phyloP scores from a whole-genome alignment of 1,284 basidiomycete genomes.

The Coniophora puteana region DNA sequence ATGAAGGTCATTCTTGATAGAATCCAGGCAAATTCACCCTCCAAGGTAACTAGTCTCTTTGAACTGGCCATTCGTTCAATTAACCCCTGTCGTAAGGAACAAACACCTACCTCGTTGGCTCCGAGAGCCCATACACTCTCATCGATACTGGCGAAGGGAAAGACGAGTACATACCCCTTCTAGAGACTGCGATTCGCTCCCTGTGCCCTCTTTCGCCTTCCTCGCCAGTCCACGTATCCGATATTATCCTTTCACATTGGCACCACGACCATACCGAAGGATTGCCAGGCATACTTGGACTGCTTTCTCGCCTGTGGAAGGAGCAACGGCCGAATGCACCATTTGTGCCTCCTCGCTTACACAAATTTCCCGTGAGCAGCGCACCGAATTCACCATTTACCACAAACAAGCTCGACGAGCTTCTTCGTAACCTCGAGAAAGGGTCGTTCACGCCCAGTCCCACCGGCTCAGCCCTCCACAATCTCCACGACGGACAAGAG shows the following conservation, averaged over 20 bases:
- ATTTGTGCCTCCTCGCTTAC: conserved; percentile 63
- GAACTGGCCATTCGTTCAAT: background rate
- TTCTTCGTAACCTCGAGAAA: conserved; percentile 39
- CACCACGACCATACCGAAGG: conserved; percentile 88
- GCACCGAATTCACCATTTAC: no score
- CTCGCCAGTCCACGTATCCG: conserved; percentile 56
- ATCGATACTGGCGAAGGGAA: conserved; percentile 87
- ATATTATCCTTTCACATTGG: conserved; percentile 90
- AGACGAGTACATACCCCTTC: conserved; percentile 63
- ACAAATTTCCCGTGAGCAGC: conserved; percentile 56
- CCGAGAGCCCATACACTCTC: conserved; percentile 68
- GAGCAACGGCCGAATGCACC: conserved; percentile 36
- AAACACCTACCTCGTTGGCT: conserved; percentile 88
- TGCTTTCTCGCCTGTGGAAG: conserved; percentile 61
- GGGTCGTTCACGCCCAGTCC: conserved; percentile 42
- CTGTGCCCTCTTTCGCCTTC: conserved; percentile 27
- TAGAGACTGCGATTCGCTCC: conserved; percentile 55
- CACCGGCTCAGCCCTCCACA: conserved; percentile 45
- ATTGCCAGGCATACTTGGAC: conserved; percentile 64
- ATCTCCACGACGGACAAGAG: conserved; percentile 50
- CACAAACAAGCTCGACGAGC: no score
- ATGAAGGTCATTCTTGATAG: conserved; percentile 31
- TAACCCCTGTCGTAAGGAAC: conserved; percentile 54
- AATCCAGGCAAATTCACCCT: conserved; percentile 92
- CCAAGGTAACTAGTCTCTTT: conserved; percentile 55